Conservation (phyloP, 2,329 filamentous ascomycete species). For the Aureobasidium musti region DNA sequence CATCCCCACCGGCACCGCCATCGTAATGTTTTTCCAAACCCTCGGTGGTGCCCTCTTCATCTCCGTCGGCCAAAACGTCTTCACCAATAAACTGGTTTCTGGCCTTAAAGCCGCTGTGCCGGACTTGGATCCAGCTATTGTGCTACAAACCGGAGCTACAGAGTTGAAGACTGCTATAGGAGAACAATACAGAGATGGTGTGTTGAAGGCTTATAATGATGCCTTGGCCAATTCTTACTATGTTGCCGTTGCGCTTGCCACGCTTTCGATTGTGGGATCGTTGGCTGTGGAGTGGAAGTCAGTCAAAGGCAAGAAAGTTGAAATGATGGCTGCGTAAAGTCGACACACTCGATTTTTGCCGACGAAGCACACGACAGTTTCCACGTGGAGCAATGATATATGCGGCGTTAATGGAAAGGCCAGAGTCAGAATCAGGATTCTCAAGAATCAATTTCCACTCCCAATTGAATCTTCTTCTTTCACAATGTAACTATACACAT, state of each 20-base stretch:
- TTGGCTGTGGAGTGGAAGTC: conserved; percentile 64
- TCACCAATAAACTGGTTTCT: conserved; percentile 52
- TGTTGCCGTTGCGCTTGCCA: conserved; percentile 58
- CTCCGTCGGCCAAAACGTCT: conserved; percentile 54
- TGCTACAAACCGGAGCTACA: conserved; percentile 57
- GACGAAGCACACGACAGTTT: too few species aligned
- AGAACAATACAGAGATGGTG: conserved; percentile 52
- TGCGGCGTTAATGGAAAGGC: too few species aligned
- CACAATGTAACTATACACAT: too few species aligned
- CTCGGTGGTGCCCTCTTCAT: conserved; percentile 55
- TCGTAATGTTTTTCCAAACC: conserved; percentile 54
- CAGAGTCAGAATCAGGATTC: too few species aligned
- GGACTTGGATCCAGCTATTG: conserved; percentile 46
- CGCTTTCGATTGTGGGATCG: conserved; percentile 57
- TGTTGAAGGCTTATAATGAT: conserved; percentile 65
- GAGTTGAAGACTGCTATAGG: conserved; percentile 59
- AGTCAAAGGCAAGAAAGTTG: conserved; percentile 58
- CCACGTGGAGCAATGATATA: too few species aligned
- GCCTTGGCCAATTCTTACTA: conserved; percentile 62
- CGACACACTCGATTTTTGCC: too few species aligned
- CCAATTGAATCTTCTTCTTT: too few species aligned
- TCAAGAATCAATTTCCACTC: too few species aligned
- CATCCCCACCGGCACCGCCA: conserved; percentile 52
- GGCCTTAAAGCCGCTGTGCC: conserved; percentile 45
- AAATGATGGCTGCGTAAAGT: conserved; percentile 42